Evolutionary conservation across 306 rosid species (phyloP).

Genomic region (Nissolia schottii): DNA sequence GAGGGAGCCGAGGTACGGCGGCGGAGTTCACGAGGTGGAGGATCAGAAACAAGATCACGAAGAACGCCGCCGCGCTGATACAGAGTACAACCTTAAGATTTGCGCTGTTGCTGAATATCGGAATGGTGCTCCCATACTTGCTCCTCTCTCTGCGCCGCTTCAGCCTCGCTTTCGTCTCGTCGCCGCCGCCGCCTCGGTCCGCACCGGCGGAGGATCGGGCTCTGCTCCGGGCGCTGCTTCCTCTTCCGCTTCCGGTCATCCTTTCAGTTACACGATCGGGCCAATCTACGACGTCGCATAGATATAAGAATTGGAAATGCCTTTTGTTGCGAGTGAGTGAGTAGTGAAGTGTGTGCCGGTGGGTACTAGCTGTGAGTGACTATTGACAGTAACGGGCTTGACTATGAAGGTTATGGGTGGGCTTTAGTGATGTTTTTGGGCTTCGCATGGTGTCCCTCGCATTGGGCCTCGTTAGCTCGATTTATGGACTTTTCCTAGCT

Average conservation of each 20-base stretch:
- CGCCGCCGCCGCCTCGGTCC: conserved; percentile 9
- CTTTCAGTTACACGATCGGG: not conserved
- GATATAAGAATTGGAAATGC: not conserved
- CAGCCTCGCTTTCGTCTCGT: conserved; percentile 7
- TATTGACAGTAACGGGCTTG: not conserved
- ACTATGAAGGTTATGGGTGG: not conserved
- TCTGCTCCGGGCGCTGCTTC: conserved; percentile 49
- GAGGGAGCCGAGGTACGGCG: conserved; percentile 35
- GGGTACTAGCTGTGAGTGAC: no score
- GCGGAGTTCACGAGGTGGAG: conserved; percentile 28
- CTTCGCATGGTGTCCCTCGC: no score
- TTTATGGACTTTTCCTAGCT: no score
- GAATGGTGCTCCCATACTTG: conserved; percentile 40
- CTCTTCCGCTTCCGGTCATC: conserved; percentile 60
- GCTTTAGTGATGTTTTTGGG: not conserved
- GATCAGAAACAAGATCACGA: conserved; percentile 48
- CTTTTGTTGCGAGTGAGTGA: not conserved
- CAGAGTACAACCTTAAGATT: conserved; percentile 51
- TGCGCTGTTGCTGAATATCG: conserved; percentile 38
- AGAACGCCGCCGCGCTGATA: conserved; percentile 46
- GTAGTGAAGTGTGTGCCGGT: not conserved
- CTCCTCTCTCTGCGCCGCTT: conserved; percentile 40
- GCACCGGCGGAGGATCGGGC: conserved; percentile 37
- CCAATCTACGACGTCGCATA: not conserved
- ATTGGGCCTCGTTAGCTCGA: no score